A percentile compares a stretch with the other conserved stretches of the same genome.
Evolutionary conservation across 352 stramenopile species (phyloP).

Genomic region (Phytophthora pisi): DNA sequence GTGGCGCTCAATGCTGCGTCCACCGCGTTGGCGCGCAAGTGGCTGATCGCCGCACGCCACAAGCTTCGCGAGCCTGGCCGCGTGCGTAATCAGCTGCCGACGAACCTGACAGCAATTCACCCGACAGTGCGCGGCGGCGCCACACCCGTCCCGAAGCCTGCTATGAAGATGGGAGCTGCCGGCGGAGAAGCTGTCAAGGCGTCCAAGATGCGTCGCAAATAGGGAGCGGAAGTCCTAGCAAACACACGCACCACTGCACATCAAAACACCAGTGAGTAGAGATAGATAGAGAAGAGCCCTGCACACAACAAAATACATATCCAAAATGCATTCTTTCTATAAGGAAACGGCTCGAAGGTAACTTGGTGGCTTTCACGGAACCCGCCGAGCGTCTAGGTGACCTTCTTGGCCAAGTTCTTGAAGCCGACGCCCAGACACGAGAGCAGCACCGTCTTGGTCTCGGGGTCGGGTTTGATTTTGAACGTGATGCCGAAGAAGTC

Average conservation of each 20-base stretch:
- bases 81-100: constrained; percentile 40
- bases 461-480: constrained; percentile 91
- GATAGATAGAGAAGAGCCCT: neutral
- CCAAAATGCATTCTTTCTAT: constrained; percentile 44
- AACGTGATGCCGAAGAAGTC: constrained; percentile 95
- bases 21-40: constrained; percentile 83
- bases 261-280: neutral
- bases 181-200: constrained; percentile 60
- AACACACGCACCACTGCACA: neutral
- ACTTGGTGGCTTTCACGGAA: constrained; percentile 7
- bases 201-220: constrained; percentile 77
- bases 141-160: constrained; percentile 71
- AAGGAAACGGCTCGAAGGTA: constrained; percentile 23
- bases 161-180: constrained; percentile 75
- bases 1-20: constrained; percentile 77
- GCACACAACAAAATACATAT: constrained; percentile 23
- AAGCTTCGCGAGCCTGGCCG: constrained; percentile 60
- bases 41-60: constrained; percentile 71
- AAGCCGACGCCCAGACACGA: constrained; percentile 95
- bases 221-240: neutral
- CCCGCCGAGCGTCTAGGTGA: constrained; percentile 74
- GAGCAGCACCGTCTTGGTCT: constrained; percentile 91
- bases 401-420: constrained; percentile 96
- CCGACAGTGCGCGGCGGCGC: constrained; percentile 53
- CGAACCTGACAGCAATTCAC: constrained; percentile 64